Conservation (phyloP, 768 basidiomycete species). For the Lentinula sp. region DNA sequence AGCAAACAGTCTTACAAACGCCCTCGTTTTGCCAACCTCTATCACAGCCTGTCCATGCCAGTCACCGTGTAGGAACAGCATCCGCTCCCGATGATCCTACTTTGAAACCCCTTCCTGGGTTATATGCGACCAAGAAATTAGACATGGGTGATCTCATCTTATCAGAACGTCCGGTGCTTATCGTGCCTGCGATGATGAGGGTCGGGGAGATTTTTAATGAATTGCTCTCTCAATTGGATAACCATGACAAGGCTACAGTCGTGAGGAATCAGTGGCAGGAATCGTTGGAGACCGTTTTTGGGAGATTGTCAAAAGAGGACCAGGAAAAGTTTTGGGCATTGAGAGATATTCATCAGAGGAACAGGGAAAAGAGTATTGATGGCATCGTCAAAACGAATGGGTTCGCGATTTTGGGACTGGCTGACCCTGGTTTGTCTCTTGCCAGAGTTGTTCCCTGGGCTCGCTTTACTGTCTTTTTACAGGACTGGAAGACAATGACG, state of each 20-base stretch:
- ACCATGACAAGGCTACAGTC: neutral
- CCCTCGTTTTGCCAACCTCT: slow-evolving; percentile 1
- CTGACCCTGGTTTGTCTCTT: slow-evolving; percentile 11
- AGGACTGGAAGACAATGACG: neutral
- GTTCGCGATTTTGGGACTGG: slow-evolving; percentile 14
- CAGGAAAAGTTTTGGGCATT: slow-evolving; percentile 24
- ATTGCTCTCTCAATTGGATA: neutral
- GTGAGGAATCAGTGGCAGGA: slow-evolving; percentile 15
- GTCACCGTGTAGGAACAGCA: neutral
- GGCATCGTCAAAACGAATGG: slow-evolving; percentile 30
- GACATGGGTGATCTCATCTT: slow-evolving; percentile 25
- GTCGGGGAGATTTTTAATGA: neutral
- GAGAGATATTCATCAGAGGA: slow-evolving; percentile 22
- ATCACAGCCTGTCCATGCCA: neutral
- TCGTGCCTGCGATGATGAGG: slow-evolving; percentile 13
- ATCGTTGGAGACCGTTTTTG: slow-evolving; percentile 14
- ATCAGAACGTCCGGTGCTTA: slow-evolving; percentile 30
- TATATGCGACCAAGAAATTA: slow-evolving; percentile 24
- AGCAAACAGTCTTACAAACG: neutral
- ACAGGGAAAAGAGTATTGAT: slow-evolving; percentile 26
- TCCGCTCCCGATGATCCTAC: neutral
- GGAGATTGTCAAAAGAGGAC: slow-evolving; percentile 18
- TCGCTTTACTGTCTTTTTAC: neutral
- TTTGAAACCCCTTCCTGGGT: slow-evolving; percentile 11
- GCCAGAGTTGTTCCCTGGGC: neutral